A percentile compares a stretch with the other conserved stretches of the same genome.
Conservation (phyloP, 176 grass and related monocot species). For the Aegilops longissima region DNA sequence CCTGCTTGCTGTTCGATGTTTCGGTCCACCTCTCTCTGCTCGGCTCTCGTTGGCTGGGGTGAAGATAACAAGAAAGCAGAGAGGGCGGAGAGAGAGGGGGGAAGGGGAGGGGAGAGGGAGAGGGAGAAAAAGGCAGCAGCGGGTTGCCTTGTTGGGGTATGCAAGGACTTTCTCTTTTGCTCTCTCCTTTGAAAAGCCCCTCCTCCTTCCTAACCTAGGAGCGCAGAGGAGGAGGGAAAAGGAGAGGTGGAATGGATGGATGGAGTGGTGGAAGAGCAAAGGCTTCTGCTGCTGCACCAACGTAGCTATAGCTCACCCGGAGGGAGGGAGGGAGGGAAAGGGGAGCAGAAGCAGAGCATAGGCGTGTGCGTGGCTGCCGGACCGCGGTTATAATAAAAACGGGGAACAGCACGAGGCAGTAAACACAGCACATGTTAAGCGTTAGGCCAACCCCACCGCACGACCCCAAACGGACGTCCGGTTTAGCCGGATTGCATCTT, state of each 20-base stretch:
- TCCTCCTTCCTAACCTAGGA: slow-evolving; percentile 41
- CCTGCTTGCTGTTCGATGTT: neutral
- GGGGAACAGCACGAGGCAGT: neutral
- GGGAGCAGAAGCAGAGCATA: too few relatives aligned
- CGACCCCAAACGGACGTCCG: too few relatives aligned
- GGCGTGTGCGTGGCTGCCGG: too few relatives aligned
- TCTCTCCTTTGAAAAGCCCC: slow-evolving; percentile 43
- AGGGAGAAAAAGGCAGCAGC: slow-evolving; percentile 6
- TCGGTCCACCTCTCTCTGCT: neutral
- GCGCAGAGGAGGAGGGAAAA: slow-evolving; percentile 18
- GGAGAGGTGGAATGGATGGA: too few relatives aligned
- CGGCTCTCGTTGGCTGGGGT: neutral
- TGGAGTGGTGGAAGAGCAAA: neutral
- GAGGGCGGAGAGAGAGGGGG: neutral
- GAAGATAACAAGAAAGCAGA: slow-evolving; percentile 13
- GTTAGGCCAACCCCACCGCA: too few relatives aligned
- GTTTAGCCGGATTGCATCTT: too few relatives aligned
- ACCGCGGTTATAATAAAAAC: neutral
- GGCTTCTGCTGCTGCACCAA: slow-evolving; percentile 4
- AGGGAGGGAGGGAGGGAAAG: neutral
- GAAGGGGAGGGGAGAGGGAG: neutral
- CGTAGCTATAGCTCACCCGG: too few relatives aligned
- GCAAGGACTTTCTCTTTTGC: slow-evolving; percentile 59
- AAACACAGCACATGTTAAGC: neutral
- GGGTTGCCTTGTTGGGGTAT: slow-evolving; percentile 51